Evolutionary conservation across 371 early-diverging fungal species (phyloP).

Genomic region (Coemansia sp.): DNA sequence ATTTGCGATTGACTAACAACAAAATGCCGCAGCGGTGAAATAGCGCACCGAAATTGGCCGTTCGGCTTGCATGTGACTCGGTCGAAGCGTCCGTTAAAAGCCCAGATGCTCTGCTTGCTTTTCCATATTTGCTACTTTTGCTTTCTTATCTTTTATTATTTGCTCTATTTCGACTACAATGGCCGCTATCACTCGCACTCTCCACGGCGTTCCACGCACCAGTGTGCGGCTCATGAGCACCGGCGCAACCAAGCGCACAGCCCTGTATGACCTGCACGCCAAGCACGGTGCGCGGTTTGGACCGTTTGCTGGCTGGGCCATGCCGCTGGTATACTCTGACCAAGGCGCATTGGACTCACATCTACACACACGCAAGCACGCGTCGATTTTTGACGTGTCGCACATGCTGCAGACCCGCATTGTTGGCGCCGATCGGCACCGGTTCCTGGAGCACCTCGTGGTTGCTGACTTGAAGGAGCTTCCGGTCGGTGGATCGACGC

Average conservation of each 20-base stretch:
- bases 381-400: conserved; percentile 95
- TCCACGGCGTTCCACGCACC: conserved; percentile 10
- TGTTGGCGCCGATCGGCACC: conserved; percentile 81
- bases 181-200: conserved; percentile 10
- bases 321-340: conserved; percentile 89
- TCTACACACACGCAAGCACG: conserved; percentile 84
- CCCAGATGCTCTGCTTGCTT: not conserved
- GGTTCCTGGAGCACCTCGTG: conserved; percentile 84
- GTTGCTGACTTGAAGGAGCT: conserved; percentile 85
- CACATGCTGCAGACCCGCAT: conserved; percentile 98
- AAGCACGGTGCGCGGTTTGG: conserved; percentile 93
- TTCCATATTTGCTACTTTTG: not conserved
- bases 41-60: conserved; percentile 1
- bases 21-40: not conserved
- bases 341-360: conserved; percentile 86
- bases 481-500: conserved; percentile 75
- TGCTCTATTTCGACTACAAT: not conserved
- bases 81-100: not conserved
- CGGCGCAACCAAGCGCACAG: conserved; percentile 62
- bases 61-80: not conserved
- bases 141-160: not conserved
- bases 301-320: conserved; percentile 93
- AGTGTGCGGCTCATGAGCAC: conserved; percentile 34
- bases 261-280: conserved; percentile 90
- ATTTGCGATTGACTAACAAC: no score